Evolutionary conservation across 345 rosid genomes (phyloP).

Genomic region (Euphorbia peplus): DNA sequence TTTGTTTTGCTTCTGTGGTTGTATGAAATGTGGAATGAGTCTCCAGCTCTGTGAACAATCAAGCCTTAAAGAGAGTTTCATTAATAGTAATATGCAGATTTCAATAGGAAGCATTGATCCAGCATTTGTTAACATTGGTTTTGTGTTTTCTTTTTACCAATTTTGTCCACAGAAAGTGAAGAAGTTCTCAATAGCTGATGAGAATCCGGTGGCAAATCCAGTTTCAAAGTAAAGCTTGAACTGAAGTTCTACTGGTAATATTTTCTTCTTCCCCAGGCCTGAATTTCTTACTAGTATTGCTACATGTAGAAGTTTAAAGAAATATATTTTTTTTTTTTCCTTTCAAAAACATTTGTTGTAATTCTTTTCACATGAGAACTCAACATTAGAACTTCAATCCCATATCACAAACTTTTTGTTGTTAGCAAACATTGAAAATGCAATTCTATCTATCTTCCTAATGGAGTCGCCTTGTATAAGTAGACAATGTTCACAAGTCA

Average conservation of each 20-base stretch:
- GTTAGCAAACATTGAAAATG: neutral
- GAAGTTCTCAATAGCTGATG: slow-evolving; percentile 54
- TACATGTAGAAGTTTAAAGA: neutral
- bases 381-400: neutral
- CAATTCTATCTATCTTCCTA: neutral
- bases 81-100: no score
- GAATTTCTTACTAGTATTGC: neutral
- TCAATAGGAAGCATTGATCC: neutral
- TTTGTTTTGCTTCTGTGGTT: neutral
- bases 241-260: neutral
- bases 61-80: neutral
- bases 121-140: neutral
- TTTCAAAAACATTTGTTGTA: neutral
- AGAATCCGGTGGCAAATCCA: slow-evolving; percentile 33
- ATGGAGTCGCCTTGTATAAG: no score
- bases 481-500: no score
- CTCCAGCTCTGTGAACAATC: neutral
- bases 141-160: neutral
- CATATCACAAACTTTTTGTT: neutral
- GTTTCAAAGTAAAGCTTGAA: slow-evolving; percentile 39
- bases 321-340: neutral
- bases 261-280: neutral
- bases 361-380: neutral
- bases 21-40: neutral
- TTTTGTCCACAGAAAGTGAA: slow-evolving; percentile 52